These are phyloP conservation scores for Tricladium varicosporioides DNA, from an alignment of 2,329 filamentous ascomycete genomes.

Conservation along the genomic window DNA sequence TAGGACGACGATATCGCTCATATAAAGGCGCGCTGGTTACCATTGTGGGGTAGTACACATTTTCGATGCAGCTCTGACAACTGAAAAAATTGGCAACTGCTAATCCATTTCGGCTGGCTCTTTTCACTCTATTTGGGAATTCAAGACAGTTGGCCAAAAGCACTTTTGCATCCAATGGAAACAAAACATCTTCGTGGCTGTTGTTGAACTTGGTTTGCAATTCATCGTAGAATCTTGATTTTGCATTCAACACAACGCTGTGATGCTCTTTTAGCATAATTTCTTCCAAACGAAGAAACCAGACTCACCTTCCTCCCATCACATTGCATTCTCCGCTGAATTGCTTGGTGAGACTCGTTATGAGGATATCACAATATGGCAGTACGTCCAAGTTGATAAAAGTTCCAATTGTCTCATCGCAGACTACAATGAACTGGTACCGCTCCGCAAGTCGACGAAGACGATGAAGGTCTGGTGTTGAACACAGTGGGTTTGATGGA, in stretches of 20 bases:
- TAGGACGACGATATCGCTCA: constrained; percentile 19
- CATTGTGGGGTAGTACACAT: constrained; percentile 43
- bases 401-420: constrained; percentile 93
- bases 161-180: neutral
- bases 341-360: neutral
- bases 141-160: neutral
- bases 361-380: constrained; percentile 46
- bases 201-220: neutral
- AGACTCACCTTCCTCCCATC: neutral
- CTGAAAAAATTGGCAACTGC: neutral
- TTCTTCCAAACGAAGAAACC: neutral
- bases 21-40: constrained; percentile 18
- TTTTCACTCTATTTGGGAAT: neutral
- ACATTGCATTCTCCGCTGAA: neutral
- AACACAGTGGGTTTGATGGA: constrained; percentile 42
- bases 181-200: neutral
- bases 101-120: neutral
- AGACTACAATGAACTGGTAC: constrained; percentile 84
- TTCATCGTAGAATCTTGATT: neutral
- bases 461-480: constrained; percentile 73
- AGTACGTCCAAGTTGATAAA: constrained; percentile 92
- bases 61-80: constrained; percentile 30
- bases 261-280: neutral
- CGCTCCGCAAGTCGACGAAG: constrained; percentile 73
- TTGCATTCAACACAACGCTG: neutral